A percentile compares a stretch with the other conserved stretches of the same genome.
Evolutionary conservation across 2,329 filamentous ascomycete species (phyloP).

Genomic region (Alternaria hordeiaustralica): DNA sequence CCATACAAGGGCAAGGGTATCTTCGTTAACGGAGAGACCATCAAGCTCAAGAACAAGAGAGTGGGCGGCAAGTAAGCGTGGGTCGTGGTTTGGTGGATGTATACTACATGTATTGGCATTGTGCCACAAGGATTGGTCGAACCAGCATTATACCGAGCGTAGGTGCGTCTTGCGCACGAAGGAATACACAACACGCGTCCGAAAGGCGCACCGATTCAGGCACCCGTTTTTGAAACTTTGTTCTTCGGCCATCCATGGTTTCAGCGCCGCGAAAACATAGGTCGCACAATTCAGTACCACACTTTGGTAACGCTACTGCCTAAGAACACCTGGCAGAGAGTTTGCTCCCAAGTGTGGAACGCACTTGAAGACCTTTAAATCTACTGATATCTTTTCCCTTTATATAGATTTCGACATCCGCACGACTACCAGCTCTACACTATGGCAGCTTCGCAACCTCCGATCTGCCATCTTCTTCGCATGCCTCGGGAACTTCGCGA

Average conservation of each 20-base stretch:
- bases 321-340: background rate
- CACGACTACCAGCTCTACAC: background rate
- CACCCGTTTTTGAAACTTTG: background rate
- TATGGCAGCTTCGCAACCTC: background rate
- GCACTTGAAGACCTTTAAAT: too few relatives aligned
- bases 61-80: slow-evolving; percentile 51
- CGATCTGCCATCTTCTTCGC: background rate
- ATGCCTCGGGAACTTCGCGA: background rate
- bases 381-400: background rate
- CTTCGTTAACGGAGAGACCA: slow-evolving; percentile 96
- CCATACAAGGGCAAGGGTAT: slow-evolving; percentile 99
- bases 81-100: slow-evolving; percentile 5
- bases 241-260: background rate
- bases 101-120: slow-evolving; percentile 23
- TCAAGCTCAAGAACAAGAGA: slow-evolving; percentile 94
- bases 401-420: too few relatives aligned
- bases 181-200: background rate
- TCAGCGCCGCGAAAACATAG: background rate
- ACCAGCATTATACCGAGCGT: background rate
- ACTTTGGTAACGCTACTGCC: background rate
- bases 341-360: background rate
- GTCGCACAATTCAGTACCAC: background rate
- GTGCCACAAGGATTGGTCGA: background rate
- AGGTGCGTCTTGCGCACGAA: background rate
- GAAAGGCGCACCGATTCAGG: background rate